phyloP scores from a whole-genome alignment of 192 early-diverging fungal species.

The Lobosporangium transversale region DNA sequence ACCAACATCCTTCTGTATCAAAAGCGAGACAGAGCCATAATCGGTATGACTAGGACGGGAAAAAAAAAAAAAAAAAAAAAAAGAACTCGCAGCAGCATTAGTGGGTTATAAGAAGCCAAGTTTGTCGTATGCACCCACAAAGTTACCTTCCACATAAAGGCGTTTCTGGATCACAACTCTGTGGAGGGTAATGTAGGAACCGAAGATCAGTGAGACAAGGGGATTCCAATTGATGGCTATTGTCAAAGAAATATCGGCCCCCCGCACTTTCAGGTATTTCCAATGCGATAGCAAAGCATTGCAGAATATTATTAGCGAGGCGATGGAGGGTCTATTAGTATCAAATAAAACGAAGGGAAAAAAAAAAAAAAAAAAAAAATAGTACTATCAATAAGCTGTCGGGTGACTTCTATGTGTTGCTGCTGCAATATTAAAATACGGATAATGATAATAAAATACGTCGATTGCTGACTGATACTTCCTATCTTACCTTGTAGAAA shows the following conservation, averaged over 20 bases:
- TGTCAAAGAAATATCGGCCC: conserved; percentile 59
- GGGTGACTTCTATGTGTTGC: too few species aligned
- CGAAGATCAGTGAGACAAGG: conserved; percentile 60
- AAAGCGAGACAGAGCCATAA: conserved; percentile 73
- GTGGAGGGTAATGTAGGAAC: conserved; percentile 70
- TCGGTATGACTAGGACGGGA: conserved; percentile 64
- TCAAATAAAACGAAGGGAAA: too few species aligned
- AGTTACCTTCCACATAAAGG: conserved; percentile 62
- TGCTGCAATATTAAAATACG: too few species aligned
- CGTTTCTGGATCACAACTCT: conserved; percentile 51
- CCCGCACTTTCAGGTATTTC: conserved; percentile 65
- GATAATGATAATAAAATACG: too few species aligned
- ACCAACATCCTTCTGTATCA: conserved; percentile 73
- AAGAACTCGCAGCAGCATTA: too few species aligned
- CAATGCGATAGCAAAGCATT: conserved; percentile 70
- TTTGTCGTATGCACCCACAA: too few species aligned
- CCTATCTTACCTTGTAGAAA: conserved; percentile 59
- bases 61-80: background rate
- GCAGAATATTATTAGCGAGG: conserved; percentile 59
- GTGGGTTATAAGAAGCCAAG: background rate
- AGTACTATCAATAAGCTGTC: too few species aligned
- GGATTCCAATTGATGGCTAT: conserved; percentile 60
- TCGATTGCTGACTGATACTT: too few species aligned
- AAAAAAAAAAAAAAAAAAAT: conserved; percentile 5
- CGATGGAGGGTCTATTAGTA: conserved; percentile 62